Evolutionary conservation across 2,329 filamentous ascomycete genomes (phyloP), one percentile per base, ranked within the genome.

Genomic region (Gnomoniopsis smithogilvyi): DNA sequence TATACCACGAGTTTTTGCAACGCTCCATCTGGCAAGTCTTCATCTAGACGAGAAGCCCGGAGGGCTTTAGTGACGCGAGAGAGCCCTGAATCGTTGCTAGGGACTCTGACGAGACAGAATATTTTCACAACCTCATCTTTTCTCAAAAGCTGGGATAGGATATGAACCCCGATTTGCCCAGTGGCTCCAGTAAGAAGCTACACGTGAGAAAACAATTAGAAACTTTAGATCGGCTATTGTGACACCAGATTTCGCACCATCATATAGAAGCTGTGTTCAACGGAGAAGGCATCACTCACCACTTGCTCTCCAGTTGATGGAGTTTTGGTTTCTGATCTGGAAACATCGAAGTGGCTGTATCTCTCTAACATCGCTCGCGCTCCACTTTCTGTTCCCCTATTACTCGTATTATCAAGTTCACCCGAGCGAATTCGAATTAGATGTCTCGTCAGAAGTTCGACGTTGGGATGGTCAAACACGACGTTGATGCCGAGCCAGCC

Each of bases 171-270:
- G n/a, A 56, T 34, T 34, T 56, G 54, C 12, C 54, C 54, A 4
- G 54, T 56, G 11, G 54, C 54, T 50, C 54, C 54, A 8, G 54
- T 56, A 4, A 56, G 54, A 2, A 56, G 34, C 54, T 56, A 45
- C 26, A n/a, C 2, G 17, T 22, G 3, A 22, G 15, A 22, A 14
- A 3, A 7, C 15, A 24, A 1, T 48, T 14, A 24, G n/a, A 6
- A 12, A 4, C 8, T 30, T 30, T 30, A 4, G 4, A 30, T 30
- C 4, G 4, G 26, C 4, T 30, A 4, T 8, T 8, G 8, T 30
- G 26, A 30, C 26, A 30, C 8, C 4, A 30, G 4, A 30, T 30
- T 30, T 30, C 8, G 8, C 26, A 4, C 26, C 8, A 4, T 30
- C 26, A 30, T 4, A 30, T 30, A 30, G n/a, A n/a, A 30, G 4